Percentiles rank a stretch among this genome's conserved stretches.
phyloP scores from a whole-genome alignment of 1,139 yeast genomes.

The Diutina siamensis region DNA sequence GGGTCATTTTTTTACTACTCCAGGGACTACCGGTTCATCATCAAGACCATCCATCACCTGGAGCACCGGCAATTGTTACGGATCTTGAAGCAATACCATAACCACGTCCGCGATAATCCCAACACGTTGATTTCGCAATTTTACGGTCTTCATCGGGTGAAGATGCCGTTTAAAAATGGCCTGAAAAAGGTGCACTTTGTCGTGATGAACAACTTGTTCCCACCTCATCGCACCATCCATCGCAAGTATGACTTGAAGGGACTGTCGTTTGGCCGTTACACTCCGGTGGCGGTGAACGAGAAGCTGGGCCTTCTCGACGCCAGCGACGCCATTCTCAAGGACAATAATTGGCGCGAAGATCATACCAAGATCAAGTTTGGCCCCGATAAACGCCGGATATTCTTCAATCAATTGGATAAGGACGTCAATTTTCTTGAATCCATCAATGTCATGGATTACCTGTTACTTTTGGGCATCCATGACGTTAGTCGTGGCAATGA shows the following conservation, averaged over 20 bases:
- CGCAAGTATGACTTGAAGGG: constrained; percentile 88
- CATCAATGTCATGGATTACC: constrained; percentile 90
- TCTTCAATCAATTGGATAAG: constrained; percentile 56
- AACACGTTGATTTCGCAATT: constrained; percentile 86
- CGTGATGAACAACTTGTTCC: constrained; percentile 95
- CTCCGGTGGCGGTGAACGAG: constrained; percentile 20
- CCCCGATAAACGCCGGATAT: constrained; percentile 46
- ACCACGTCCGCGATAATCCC: constrained; percentile 75
- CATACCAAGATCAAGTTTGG: constrained; percentile 59
- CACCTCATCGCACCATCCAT: constrained; percentile 86
- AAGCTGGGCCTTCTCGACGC: constrained; percentile 15
- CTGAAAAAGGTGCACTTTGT: constrained; percentile 81
- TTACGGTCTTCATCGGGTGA: constrained; percentile 89
- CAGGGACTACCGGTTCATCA: constrained; percentile 84
- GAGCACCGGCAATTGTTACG: constrained; percentile 79
- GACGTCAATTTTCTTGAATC: constrained; percentile 67
- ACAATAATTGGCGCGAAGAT: constrained; percentile 73
- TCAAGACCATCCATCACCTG: constrained; percentile 88
- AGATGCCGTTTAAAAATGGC: constrained; percentile 54
- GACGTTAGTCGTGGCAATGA: constrained; percentile 52
- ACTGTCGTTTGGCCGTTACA: constrained; percentile 74
- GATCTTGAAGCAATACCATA: constrained; percentile 65
- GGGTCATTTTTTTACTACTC: constrained; percentile 95
- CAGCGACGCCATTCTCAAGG: constrained; percentile 49
- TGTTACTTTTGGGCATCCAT: constrained; percentile 78